Evolutionary conservation across 2,329 filamentous ascomycete genomes (phyloP), one percentile per base, ranked within the genome.

Genomic region (Fusarium sterilihyphosum): DNA sequence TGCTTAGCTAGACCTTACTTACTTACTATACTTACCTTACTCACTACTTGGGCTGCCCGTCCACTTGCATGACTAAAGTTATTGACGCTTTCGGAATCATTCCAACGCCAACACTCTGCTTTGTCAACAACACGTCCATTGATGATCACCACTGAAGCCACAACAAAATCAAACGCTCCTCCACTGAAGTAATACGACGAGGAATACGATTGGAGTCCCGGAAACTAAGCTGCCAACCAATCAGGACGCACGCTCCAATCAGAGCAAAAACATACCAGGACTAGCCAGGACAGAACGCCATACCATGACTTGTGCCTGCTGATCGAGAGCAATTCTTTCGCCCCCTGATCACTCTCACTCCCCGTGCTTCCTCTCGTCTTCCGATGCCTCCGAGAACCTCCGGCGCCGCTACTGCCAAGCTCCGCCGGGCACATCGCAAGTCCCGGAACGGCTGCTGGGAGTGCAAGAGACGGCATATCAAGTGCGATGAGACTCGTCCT

Each of bases 401-500:
- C 66, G 65, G 71, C 26, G 47, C 54, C 37, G 69, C 60, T 44
- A 47, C 69, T 29, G 63, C 76, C 63, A 82, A 83, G 71, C 78
- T 80, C 20, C 80, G 83, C 24, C 81, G 82, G 41, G 78, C 82
- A 9, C 82, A 84, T 75, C 80, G 81, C 52, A 85, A 85, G 70
- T 84, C 83, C n/a, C 78, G 83, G 26, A 83, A 82, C 56, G 83
- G 83, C 37, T 84, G 83, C 70, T 79, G 71, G 64, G 82, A 83
- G 70, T 85, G 83, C 77, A 85, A 85, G 76, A 71, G 81, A 22
- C 79, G 83, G 4, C 83, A 85, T 50, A 83, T 84, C 61, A 84
- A 83, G 41, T 86, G 85, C 77, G 85, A 86, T 62, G 84, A 86
- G 74, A 80, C 71, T 13, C 81, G 80, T 8, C 85, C 85, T 4